Conservation (phyloP, 2,329 filamentous ascomycete species). For the Tolypocladium ovalisporum region DNA sequence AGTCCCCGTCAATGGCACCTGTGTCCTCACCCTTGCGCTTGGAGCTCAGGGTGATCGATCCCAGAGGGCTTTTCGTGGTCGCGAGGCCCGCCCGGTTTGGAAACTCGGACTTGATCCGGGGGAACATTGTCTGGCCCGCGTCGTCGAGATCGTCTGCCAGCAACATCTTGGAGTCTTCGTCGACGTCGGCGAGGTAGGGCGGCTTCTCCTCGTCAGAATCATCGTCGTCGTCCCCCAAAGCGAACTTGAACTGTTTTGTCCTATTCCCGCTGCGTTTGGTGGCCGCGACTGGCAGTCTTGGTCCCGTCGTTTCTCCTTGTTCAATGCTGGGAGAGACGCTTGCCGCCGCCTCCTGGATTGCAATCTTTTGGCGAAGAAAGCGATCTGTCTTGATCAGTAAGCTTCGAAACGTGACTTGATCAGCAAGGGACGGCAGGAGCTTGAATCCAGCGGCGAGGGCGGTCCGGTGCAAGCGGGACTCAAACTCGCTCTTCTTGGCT, state of each 20-base stretch:
- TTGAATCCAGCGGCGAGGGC: slow-evolving; percentile 4
- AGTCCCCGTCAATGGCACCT: not conserved
- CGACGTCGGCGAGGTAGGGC: not conserved
- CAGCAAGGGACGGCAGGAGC: not conserved
- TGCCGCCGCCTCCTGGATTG: not conserved
- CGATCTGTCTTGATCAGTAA: not conserved
- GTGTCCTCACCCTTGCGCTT: not conserved
- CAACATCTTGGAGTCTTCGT: not conserved
- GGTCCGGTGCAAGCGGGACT: slow-evolving; percentile 2
- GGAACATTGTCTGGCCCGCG: not conserved
- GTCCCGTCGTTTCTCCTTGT: not conserved
- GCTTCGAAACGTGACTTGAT: not conserved
- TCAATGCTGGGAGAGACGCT: not conserved
- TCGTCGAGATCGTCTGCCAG: not conserved
- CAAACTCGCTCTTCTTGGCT: not conserved
- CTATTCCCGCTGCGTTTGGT: not conserved
- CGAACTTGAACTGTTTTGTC: not conserved
- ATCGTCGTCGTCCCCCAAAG: not conserved
- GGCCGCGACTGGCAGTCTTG: not conserved
- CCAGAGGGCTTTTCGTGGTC: not conserved
- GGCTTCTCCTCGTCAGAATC: not conserved
- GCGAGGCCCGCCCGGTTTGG: not conserved
- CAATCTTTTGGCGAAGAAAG: not conserved
- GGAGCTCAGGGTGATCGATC: not conserved
- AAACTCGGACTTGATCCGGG: not conserved